Base-by-base conservation (phyloP, 495 filamentous ascomycete species). In the Talaromyces borbonicus region DNA sequence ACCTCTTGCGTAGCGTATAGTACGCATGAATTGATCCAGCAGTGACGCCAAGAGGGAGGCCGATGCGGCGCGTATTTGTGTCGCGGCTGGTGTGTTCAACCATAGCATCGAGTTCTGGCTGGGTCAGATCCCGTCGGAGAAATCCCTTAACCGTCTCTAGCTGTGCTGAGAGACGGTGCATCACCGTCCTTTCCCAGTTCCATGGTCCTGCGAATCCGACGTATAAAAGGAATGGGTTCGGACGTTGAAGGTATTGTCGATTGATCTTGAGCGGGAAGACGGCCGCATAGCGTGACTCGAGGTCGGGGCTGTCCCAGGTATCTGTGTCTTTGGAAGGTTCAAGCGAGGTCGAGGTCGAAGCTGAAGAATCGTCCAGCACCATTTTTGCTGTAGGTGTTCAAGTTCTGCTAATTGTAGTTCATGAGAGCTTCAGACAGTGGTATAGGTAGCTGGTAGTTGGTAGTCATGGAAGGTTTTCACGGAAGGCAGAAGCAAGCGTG, bases 101-200 rank as follows among this genome's bases (percentile, higher is more conserved):
- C 19, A 62, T 50, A 5, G 56, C 59, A 50, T 70, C 63, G 9
- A 67, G n/a, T 37, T 70, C 67, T 5, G 55, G 50, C 41, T 70
- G 67, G 4, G 58, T 63, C 1, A 54, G 52, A 7, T 42, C 14
- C 11, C 67, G 65, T 8, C 53, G 52, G 3, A 59, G 37, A 0
- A 61, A 1, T 2, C 53, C 39, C 27, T 52, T 54, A 6, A 38
- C 26, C 12, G 46, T 52, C 14, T 59, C 55, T 1, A 63, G 32
- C 4, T 56, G 56, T 5, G 43, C 22, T 0, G 35, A 35, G 19
- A 61, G 9, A 2, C 22, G 43, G 8, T 14, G 23, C 16, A 42
- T 46, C 1, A 60, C 23, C 20, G 30, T 42, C 8, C 35, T 23
- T 20, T 50, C 40, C 54, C 56, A 64, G 38, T 44, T 53, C n/a